A percentile compares a stretch with the other conserved stretches of the same genome.
These are phyloP conservation scores for Canariomyces notabilis DNA, from an alignment of 2,329 filamentous ascomycete genomes.

Conservation along the genomic window DNA sequence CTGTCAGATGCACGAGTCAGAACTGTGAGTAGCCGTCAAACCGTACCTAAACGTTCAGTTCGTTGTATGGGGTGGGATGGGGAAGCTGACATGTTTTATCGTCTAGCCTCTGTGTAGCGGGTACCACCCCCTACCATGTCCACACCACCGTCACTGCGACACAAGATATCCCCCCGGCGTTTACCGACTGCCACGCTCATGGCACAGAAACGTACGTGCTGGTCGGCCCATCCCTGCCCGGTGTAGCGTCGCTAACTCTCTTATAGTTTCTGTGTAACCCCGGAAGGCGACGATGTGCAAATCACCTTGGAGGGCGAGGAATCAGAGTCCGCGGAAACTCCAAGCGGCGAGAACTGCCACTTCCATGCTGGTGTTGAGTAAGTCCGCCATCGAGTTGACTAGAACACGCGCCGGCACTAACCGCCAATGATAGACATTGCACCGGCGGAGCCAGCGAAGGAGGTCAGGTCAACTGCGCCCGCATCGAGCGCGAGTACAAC, in stretches of 20 bases:
- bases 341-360: conserved; percentile 53
- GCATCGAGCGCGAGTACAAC: conserved; percentile 54
- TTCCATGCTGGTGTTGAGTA: conserved; percentile 73
- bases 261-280: conserved; percentile 11
- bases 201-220: conserved; percentile 48
- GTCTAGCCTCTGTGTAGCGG: conserved; percentile 41
- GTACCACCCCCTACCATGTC: conserved; percentile 39
- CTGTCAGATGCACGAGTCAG: conserved; percentile 42
- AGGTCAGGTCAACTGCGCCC: conserved; percentile 39
- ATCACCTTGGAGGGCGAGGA: conserved; percentile 10
- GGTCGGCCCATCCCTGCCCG: too few species aligned
- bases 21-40: conserved; percentile 40
- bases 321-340: conserved; percentile 5
- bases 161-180: conserved; percentile 52
- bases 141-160: conserved; percentile 48
- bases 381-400: too few species aligned
- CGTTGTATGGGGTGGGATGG: background rate
- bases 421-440: conserved; percentile 50
- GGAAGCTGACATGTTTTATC: background rate
- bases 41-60: background rate
- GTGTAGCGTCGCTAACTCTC: background rate
- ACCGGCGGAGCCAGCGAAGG: conserved; percentile 41
- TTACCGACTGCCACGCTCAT: conserved; percentile 62
- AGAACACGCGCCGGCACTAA: background rate
- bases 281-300: conserved; percentile 17